Conservation (phyloP, 768 basidiomycete species). For the Tephrocybe sp. region DNA sequence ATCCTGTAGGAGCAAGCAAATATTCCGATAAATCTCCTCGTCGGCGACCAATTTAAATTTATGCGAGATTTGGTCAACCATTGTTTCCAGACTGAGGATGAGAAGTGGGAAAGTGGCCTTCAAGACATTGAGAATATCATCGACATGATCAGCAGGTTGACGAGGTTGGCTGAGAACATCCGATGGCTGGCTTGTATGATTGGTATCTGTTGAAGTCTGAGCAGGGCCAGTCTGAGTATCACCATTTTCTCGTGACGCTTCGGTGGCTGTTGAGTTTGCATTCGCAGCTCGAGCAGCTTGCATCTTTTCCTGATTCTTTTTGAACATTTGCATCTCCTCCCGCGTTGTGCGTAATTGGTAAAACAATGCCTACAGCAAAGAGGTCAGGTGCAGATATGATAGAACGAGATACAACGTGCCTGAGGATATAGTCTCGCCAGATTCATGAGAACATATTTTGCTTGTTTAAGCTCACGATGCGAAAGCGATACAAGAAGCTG, state of each 20-base stretch:
- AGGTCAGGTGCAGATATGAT: constrained; percentile 2
- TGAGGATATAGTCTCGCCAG: constrained; percentile 93
- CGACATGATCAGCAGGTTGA: constrained; percentile 86
- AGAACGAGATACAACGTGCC: constrained; percentile 40
- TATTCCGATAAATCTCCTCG: constrained; percentile 91
- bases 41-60: constrained; percentile 88
- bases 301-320: constrained; percentile 38
- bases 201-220: constrained; percentile 11
- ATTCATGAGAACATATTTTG: constrained; percentile 82
- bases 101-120: constrained; percentile 96
- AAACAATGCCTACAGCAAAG: constrained; percentile 72
- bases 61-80: constrained; percentile 90
- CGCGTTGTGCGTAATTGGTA: constrained; percentile 83
- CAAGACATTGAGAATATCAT: constrained; percentile 89
- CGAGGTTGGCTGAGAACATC: constrained; percentile 35
- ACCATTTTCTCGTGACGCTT: constrained; percentile 22
- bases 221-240: constrained; percentile 21
- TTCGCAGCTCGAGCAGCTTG: constrained; percentile 33
- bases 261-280: constrained; percentile 24
- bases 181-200: constrained; percentile 13
- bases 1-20: constrained; percentile 85
- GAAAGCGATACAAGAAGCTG: constrained; percentile 89
- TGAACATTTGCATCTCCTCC: constrained; percentile 40
- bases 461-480: constrained; percentile 91
- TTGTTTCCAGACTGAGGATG: constrained; percentile 92